phyloP scores from a whole-genome alignment of 2,329 filamentous ascomycete species.

The Aschersonia sp. region DNA sequence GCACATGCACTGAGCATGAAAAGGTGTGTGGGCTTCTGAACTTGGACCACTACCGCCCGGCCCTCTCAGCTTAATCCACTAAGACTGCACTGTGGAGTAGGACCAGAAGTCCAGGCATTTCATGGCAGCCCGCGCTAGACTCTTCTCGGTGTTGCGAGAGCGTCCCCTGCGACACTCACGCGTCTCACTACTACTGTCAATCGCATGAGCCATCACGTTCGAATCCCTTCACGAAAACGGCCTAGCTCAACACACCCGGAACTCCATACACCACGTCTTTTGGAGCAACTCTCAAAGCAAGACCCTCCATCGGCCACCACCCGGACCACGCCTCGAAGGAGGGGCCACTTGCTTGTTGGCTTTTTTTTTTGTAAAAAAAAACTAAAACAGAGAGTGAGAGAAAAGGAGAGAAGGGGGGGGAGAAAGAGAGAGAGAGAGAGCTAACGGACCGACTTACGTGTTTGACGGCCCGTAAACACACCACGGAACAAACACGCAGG shows the following conservation, averaged over 20 bases:
- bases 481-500: background rate
- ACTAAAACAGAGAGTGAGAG: too few relatives aligned
- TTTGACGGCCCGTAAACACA: constrained; percentile 2
- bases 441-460: background rate
- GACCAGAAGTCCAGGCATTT: background rate
- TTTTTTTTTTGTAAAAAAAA: too few relatives aligned
- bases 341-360: too few relatives aligned
- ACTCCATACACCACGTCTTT: background rate
- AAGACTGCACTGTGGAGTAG: background rate
- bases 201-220: constrained; percentile 2
- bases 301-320: background rate
- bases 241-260: background rate
- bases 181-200: constrained; percentile 10
- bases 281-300: too few relatives aligned
- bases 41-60: constrained; percentile 11
- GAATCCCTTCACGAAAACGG: too few relatives aligned
- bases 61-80: background rate
- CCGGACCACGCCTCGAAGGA: background rate
- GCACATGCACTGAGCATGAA: too few relatives aligned
- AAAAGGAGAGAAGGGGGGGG: background rate
- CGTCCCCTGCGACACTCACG: constrained; percentile 9
- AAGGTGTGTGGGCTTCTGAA: constrained; percentile 3
- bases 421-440: background rate
- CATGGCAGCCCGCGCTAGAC: constrained; percentile 11
- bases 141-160: constrained; percentile 14